Evolutionary conservation across 2,329 filamentous ascomycete species (phyloP).

Genomic region (Beauveria medogensis): DNA sequence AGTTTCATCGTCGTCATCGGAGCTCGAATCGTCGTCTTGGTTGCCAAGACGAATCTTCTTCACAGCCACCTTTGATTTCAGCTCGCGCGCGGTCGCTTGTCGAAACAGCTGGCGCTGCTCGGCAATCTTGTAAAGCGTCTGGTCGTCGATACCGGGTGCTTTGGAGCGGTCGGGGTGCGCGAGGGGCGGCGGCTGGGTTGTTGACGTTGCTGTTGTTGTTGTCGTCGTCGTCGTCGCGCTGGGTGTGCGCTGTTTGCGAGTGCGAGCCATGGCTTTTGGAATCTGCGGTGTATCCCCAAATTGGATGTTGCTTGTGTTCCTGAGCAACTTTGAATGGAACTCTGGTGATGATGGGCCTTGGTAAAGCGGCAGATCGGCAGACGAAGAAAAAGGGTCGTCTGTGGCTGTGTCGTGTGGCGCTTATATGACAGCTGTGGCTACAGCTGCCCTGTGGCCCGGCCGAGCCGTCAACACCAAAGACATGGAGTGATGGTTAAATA

Average conservation of each 20-base stretch:
- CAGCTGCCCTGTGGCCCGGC: no score
- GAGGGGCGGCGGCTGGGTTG: slow-evolving; percentile 14
- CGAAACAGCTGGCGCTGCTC: slow-evolving; percentile 53
- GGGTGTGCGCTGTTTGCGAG: slow-evolving; percentile 1
- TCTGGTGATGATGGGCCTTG: no score
- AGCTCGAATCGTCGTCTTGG: slow-evolving; percentile 21
- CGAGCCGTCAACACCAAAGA: no score
- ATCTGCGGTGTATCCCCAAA: no score
- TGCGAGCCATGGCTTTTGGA: background rate
- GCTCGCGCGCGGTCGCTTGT: slow-evolving; percentile 33
- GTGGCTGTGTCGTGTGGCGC: no score
- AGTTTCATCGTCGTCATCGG: slow-evolving; percentile 19
- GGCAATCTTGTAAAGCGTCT: slow-evolving; percentile 68
- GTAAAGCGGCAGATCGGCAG: no score
- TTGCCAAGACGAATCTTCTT: slow-evolving; percentile 7
- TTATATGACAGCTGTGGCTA: no score
- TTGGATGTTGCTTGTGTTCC: background rate
- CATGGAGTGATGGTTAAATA: no score
- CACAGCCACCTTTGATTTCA: slow-evolving; percentile 14
- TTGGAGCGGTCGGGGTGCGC: slow-evolving; percentile 59
- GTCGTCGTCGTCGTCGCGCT: slow-evolving; percentile 20
- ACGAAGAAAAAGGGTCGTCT: no score
- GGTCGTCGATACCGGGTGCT: slow-evolving; percentile 39
- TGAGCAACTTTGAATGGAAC: no score
- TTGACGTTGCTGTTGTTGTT: slow-evolving; percentile 20